Conservation (phyloP, 2,329 filamentous ascomycete species). For the Epichloe baconii region DNA sequence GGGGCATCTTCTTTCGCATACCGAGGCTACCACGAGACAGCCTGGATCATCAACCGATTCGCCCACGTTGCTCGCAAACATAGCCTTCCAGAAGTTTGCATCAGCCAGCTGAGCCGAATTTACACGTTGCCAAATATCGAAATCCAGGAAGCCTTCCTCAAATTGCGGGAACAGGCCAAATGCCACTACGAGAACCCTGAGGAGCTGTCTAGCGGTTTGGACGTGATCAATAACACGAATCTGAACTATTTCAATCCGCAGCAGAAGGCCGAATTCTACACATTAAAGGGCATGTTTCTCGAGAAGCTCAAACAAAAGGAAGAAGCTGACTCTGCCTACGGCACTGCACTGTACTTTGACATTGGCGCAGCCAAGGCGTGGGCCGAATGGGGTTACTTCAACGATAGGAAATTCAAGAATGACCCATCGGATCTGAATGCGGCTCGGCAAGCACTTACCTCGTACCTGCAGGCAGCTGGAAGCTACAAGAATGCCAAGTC, state of each 20-base stretch:
- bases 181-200: slow-evolving; percentile 95
- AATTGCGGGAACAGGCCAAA: slow-evolving; percentile 95
- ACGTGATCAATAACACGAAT: slow-evolving; percentile 99
- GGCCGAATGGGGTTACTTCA: slow-evolving; percentile 99
- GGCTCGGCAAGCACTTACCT: slow-evolving; percentile 85
- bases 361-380: slow-evolving; percentile 92
- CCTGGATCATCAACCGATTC: slow-evolving; percentile 99
- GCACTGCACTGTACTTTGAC: slow-evolving; percentile 90
- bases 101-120: slow-evolving; percentile 90
- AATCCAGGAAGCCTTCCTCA: slow-evolving; percentile 97
- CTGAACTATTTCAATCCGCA: slow-evolving; percentile 93
- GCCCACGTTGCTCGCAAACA: slow-evolving; percentile 97
- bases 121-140: slow-evolving; percentile 99
- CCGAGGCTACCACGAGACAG: slow-evolving; percentile 93
- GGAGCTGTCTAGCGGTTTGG: slow-evolving; percentile 81
- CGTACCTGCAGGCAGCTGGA: slow-evolving; percentile 88
- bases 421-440: slow-evolving; percentile 70
- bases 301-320: slow-evolving; percentile 84
- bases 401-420: slow-evolving; percentile 89
- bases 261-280: slow-evolving; percentile 98
- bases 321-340: slow-evolving; percentile 88
- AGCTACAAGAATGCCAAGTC: slow-evolving; percentile 97
- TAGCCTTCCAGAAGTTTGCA: slow-evolving; percentile 91
- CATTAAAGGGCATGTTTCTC: slow-evolving; percentile 97
- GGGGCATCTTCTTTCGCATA: slow-evolving; percentile 86